Conservation (phyloP, 2,329 filamentous ascomycete genomes). For the Amauroascus verrucosus region DNA sequence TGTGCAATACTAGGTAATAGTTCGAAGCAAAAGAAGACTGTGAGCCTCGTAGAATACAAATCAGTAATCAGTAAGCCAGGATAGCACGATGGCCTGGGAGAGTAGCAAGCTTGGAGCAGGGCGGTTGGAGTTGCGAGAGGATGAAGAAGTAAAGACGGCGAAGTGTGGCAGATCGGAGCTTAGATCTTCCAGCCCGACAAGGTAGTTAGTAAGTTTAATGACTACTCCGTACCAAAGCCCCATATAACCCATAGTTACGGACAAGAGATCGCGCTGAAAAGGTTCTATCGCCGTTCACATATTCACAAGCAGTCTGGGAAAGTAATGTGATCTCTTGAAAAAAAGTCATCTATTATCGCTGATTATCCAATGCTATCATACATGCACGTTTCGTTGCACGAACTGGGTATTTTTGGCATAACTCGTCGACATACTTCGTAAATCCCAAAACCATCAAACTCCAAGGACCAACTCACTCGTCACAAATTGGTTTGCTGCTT, state of each 20-base stretch:
- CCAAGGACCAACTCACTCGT: background rate
- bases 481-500: background rate
- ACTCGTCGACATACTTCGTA: background rate
- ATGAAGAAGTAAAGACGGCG: background rate
- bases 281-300: too few relatives aligned
- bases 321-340: too few relatives aligned
- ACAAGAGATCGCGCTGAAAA: too few relatives aligned
- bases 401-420: constrained; percentile 4
- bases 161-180: background rate
- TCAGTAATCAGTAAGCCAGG: background rate
- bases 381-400: background rate
- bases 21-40: background rate
- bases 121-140: background rate
- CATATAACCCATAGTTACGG: too few relatives aligned
- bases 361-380: constrained; percentile 8
- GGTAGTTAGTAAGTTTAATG: too few relatives aligned
- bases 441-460: background rate
- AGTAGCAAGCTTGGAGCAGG: background rate
- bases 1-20: background rate
- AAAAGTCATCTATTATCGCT: constrained; percentile 6
- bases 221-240: too few relatives aligned
- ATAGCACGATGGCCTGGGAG: background rate
- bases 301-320: too few relatives aligned
- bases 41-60: background rate
- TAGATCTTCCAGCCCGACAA: background rate